Base-by-base conservation (phyloP, 148 eudicot genomes). In the Rheum nobile region DNA sequence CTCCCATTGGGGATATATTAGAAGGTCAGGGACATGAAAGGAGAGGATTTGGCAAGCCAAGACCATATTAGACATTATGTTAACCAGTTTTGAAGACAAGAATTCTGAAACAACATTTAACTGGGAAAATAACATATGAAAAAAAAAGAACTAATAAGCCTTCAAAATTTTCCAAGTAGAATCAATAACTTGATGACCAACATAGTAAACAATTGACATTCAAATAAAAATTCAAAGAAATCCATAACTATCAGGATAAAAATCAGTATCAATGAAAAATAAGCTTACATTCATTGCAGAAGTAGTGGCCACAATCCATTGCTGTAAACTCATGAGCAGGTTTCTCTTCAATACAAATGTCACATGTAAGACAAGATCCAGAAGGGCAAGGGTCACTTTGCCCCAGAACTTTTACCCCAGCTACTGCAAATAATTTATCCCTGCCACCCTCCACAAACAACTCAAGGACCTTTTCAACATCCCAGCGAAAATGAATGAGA, bases 301-400 rank as follows among this genome's bases (percentile, higher is more conserved):
- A 90, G 75, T 76, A 84, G 79, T 90, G 96, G 73, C 88, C 89
- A 42, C 96, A 90, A 31, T 90, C 96, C 96, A 90, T 90, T 71
- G 74, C 75, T 14, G 89, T 85, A 54, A 80, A 71, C 32, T 82
- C 80, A 24, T 52, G 65, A 5, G 76, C 82, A 32, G 85, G 78
- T 73, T 79, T 78, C 22, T 86, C 89, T 22, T 88, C 96, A 3
- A 85, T 80, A 65, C 96, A 90, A 17, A 88, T 80, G 26, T 79
- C 75, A 77, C 96, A 90, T 41, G 55, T 48, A 38, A 83, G 75
- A 19, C 46, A 71, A 75, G 86, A 80, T 2, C 84, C 75, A 3
- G 81, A 74, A 24, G 80, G 78, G 48, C 76, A 76, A 12, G 75
- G 77, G 34, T 80, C 72, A 35, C 59, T 50, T 72, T 69, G 28